Base-by-base conservation (phyloP, 768 basidiomycete species). In the Naganishia randhawae region DNA sequence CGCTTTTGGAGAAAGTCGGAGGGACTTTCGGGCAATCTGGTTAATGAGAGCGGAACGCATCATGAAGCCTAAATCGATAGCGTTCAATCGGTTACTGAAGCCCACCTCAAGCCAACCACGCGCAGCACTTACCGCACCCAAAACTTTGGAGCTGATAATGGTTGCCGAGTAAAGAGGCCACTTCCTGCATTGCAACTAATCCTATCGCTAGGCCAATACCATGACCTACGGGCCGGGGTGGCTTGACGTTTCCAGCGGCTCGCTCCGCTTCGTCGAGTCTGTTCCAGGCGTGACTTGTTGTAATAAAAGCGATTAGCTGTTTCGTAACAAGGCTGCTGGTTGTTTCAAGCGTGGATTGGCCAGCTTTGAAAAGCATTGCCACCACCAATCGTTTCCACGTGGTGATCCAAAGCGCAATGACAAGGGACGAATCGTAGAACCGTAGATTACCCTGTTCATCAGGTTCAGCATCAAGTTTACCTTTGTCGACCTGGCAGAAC, bases 1-100 rank as follows among this genome's bases (percentile, higher is more conserved):
- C 10, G 87, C 82, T 55, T 84, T 82, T 0, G 85, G 85, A 17
- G 88, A 89, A 0, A 89, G 79, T 14, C 88, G 84, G 42, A 89
- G 79, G 0, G 87, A 86, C 75, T 90, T 90, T 25, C 87, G 84
- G 71, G 86, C 86, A 35, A 89, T 85, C 29, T 81, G 72, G 42
- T 82, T 81, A 57, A 84, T 81, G 50, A 82, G 63, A 75, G 82
- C 73, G 7, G 63, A 45, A 11, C 73, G 54, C 62, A 71, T 67
- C 41, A 72, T 53, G 27, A 52, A 72, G 9, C 69, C 68, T 45
- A 35, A 8, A 64, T 19, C 11, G 16, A 29, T 69, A 9, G 31
- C 6, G 7, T 31, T 10, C 29, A 54, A 50, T 19, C 19, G 48
- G 35, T 2, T 11, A 57, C n/a, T 4, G 50, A 11, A 53, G 65